Evolutionary conservation across 1,284 basidiomycete genomes (phyloP).

Genomic region (Puccinia horiana): DNA sequence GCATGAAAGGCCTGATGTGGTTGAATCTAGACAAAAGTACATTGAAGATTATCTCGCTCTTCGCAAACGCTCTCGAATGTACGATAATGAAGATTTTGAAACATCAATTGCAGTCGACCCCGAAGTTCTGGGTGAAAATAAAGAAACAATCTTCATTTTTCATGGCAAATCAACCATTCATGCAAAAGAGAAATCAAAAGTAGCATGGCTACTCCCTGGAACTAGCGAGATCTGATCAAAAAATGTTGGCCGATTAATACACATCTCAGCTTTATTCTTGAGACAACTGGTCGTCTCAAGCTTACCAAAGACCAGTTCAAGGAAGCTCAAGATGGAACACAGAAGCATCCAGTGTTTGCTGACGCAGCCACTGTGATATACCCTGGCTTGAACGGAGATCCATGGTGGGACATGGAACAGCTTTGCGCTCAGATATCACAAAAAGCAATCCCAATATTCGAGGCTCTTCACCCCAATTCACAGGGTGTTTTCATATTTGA

Average conservation of each 20-base stretch:
- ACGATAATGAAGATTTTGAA: background rate
- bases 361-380: background rate
- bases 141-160: background rate
- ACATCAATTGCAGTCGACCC: background rate
- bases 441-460: background rate
- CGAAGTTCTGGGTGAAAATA: background rate
- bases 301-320: background rate
- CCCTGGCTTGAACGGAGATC: background rate
- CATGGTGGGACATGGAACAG: slow-evolving; percentile 3
- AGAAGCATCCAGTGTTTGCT: background rate
- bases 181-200: background rate
- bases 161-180: slow-evolving; percentile 1
- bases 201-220: background rate
- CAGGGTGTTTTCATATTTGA: background rate
- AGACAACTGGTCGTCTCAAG: background rate
- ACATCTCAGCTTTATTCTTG: background rate
- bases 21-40: background rate
- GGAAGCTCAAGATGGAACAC: background rate
- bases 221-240: background rate
- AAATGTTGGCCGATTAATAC: background rate
- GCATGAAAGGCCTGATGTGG: background rate
- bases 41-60: background rate
- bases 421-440: background rate
- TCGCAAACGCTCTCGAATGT: background rate
- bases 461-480: background rate